Conservation (phyloP, 805 yeast genomes). For the Torulaspora franciscae region DNA sequence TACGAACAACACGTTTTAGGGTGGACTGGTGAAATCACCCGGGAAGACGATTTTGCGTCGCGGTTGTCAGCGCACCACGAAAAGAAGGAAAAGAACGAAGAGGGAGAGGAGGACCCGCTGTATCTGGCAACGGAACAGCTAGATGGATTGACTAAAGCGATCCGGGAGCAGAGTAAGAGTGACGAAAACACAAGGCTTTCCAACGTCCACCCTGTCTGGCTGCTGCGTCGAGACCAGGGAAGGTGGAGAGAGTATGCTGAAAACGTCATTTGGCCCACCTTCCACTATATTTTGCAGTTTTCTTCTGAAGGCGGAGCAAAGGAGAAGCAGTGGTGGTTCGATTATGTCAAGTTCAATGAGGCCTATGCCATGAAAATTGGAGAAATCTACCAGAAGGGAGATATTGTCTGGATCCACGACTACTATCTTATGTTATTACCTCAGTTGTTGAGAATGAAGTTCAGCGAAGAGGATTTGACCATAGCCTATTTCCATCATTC, state of each 20-base stretch:
- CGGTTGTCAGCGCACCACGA: conserved; percentile 8
- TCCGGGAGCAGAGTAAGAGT: conserved; percentile 42
- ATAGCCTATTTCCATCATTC: conserved; percentile 80
- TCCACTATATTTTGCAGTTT: conserved; percentile 85
- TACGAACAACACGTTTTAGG: conserved; percentile 90
- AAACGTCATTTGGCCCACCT: conserved; percentile 85
- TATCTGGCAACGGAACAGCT: conserved; percentile 56
- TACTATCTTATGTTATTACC: conserved; percentile 79
- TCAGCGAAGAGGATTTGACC: conserved; percentile 53
- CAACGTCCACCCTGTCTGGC: conserved; percentile 79
- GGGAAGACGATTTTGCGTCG: conserved; percentile 13
- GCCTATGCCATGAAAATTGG: conserved; percentile 78
- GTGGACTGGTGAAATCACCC: conserved; percentile 86
- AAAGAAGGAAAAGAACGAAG: conserved; percentile 23
- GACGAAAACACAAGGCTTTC: conserved; percentile 41
- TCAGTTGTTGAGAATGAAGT: conserved; percentile 70
- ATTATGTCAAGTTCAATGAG: conserved; percentile 85
- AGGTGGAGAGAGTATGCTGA: conserved; percentile 91
- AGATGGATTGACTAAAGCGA: conserved; percentile 26
- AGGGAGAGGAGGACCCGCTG: conserved; percentile 54
- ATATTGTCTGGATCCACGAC: conserved; percentile 89
- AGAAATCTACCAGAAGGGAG: conserved; percentile 77
- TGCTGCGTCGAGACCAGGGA: conserved; percentile 68
- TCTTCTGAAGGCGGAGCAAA: conserved; percentile 57
- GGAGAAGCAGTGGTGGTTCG: conserved; percentile 78